Evolutionary conservation across 2,329 filamentous ascomycete genomes (phyloP), one percentile per base, ranked within the genome.

Genomic region (Periconia sp.): DNA sequence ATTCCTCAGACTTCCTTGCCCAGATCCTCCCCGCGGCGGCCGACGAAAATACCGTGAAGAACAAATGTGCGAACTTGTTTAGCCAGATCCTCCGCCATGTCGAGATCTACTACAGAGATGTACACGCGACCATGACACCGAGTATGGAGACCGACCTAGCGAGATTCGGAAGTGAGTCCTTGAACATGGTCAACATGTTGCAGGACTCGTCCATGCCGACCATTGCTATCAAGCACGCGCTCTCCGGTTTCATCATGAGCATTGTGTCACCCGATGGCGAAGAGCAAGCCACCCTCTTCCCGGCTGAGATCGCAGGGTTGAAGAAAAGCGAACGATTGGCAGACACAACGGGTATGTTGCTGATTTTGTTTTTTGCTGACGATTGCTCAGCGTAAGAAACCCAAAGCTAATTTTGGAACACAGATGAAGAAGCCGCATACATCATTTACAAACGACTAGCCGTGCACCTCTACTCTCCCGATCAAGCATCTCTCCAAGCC

Each of bases 61-160:
- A 51, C 14, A 58, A 54, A n/a, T 56, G 69, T 1, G 49, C 61
- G 1, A 53, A 37, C 9, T 47, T 73, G 20, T 71, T 73, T 47
- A 57, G 47, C 19, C 56, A 63, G 41, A 57, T 71, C 15, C 65
- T 70, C 17, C 49, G 52, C 8, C 69, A 71, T 48, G 54, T 73
- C 40, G 65, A 71, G 15, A 63, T 49, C 7, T 71, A 65, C 48
- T 73, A 73, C 49, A 66, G 71, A 45, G 68, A 73, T 43, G 65
- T 70, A 5, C 65, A 72, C 46, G 69, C 68, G 15, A 65, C 59
- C 35, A 67, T 72, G 11, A 72, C 69, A 15, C 63, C 68, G 2
- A 70, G 61, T 37, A 70, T 73, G 66, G 62, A 68, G 35, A 48
- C 47, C 7, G 68, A 62, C n/a, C 56, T 72, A n/a, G 53, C 59